Base-by-base conservation (phyloP, 371 early-diverging fungal genomes). In the Thermomucor indicae-seudaticae region DNA sequence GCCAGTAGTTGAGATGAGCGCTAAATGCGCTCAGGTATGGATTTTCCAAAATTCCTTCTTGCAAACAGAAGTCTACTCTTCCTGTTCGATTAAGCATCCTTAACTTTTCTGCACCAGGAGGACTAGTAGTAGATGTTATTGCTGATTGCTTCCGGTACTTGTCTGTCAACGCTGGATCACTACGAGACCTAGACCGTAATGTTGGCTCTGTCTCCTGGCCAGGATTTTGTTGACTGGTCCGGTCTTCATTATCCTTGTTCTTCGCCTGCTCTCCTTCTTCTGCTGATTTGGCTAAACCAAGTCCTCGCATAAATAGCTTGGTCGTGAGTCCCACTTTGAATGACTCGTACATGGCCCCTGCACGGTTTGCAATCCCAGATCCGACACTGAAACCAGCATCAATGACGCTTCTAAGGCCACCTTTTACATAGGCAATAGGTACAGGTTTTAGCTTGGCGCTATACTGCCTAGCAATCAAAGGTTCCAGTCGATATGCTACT, bases 371-470 rank as follows among this genome's bases (percentile, higher is more conserved):
- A 34, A 90, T 64, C 27, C 78, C 89, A 30, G 69, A 76, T 5
- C 87, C 75, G 0, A 87, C 80, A 49, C 75, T 76, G 43, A 80
- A 78, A 25, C 83, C 70, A 14, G 80, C 81, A 52, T 83, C 70
- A 39, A 83, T 65, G 12, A 84, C 67, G 35, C 83, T 82, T 46
- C 80, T 88, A 6, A 91, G 65, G 1, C 93, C 93, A 6, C 93
- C 93, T 53, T 92, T 92, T 41, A 84, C 83, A 53, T 92, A 92
- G 1, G 85, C 86, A 30, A 92, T 78, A 2, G 80, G 75, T 6
- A 78, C 80, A 2, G 93, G 91, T 39, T 85, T 85, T 6, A 75
- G 51, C 32, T 75, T 70, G 0, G 67, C 58, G 0, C 70, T 66
- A 25, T 79, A 70, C 16, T 72, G 67, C 11, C 76, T 72, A 14